Evolutionary conservation across 495 filamentous ascomycete species (phyloP).

Genomic region (Penicillium desertorum): DNA sequence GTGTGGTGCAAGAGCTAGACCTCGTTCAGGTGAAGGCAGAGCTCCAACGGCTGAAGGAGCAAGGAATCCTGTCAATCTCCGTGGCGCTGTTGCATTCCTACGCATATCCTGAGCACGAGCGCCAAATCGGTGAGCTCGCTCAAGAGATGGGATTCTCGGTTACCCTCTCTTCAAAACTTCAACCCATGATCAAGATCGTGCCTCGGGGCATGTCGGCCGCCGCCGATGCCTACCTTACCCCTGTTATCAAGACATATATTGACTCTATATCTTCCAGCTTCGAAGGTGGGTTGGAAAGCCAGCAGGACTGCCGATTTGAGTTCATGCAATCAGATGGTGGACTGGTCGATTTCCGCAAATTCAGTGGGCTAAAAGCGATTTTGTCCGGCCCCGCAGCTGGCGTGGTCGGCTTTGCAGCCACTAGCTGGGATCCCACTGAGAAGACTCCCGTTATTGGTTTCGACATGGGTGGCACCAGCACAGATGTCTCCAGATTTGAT

Average conservation of each 20-base stretch:
- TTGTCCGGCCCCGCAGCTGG: constrained; percentile 63
- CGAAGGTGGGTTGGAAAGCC: constrained; percentile 50
- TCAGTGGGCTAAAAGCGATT: constrained; percentile 59
- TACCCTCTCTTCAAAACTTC: constrained; percentile 59
- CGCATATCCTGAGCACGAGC: constrained; percentile 56
- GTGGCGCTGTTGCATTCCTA: constrained; percentile 57
- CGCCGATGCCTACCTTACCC: constrained; percentile 94
- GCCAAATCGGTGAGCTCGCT: constrained; percentile 48
- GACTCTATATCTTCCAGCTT: constrained; percentile 73
- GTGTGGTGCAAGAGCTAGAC: constrained; percentile 46
- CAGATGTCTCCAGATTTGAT: constrained; percentile 91
- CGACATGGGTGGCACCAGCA: constrained; percentile 95
- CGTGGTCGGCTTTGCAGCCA: constrained; percentile 91
- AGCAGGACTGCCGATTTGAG: constrained; percentile 49
- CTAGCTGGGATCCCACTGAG: constrained; percentile 82
- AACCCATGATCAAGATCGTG: constrained; percentile 82
- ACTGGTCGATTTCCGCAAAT: constrained; percentile 55
- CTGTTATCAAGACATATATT: constrained; percentile 94
- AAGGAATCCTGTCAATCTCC: constrained; percentile 51
- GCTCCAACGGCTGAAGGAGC: constrained; percentile 42
- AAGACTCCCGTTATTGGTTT: constrained; percentile 93
- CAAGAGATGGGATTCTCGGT: constrained; percentile 51
- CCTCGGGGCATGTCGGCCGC: constrained; percentile 89
- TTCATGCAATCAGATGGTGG: constrained; percentile 60
- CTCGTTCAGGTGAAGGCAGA: constrained; percentile 41